Percentiles rank a stretch among this genome's conserved stretches.
phyloP scores from a whole-genome alignment of 768 basidiomycete genomes.

The Lactarius quietus region DNA sequence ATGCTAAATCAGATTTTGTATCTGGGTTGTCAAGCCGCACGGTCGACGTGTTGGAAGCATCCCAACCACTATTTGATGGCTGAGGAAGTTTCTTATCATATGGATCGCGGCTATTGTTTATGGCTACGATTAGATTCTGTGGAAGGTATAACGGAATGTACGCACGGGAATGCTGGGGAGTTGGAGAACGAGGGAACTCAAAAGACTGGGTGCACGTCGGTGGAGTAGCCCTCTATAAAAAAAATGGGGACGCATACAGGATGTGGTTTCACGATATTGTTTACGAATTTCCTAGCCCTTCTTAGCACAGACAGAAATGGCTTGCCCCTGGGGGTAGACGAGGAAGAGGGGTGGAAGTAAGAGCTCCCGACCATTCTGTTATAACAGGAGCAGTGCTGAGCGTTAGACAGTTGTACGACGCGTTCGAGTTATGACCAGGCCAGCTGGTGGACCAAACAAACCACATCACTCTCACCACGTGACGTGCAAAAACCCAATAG shows the following conservation, averaged over 20 bases:
- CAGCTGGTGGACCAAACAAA: background rate
- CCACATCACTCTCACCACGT: background rate
- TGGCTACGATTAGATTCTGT: background rate
- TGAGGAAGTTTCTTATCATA: background rate
- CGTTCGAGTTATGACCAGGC: background rate
- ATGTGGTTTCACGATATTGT: slow-evolving; percentile 29
- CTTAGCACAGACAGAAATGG: slow-evolving; percentile 1
- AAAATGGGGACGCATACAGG: slow-evolving; percentile 28
- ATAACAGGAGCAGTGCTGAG: background rate
- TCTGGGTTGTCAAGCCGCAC: too few species aligned
- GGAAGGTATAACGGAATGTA: background rate
- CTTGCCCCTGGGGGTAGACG: background rate
- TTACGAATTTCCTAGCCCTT: slow-evolving; percentile 27
- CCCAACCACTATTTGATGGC: background rate
- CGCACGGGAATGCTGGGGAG: slow-evolving; percentile 10
- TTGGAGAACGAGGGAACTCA: slow-evolving; percentile 9
- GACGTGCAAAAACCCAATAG: background rate
- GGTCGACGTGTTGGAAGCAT: background rate
- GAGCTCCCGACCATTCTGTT: background rate
- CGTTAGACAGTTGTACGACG: background rate
- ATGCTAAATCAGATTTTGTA: background rate
- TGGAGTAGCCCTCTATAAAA: background rate
- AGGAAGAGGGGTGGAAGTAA: background rate
- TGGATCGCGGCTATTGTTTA: background rate
- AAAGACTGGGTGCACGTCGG: background rate